Conservation (phyloP, 176 grass and related monocot genomes). For the Oryza meyeriana region DNA sequence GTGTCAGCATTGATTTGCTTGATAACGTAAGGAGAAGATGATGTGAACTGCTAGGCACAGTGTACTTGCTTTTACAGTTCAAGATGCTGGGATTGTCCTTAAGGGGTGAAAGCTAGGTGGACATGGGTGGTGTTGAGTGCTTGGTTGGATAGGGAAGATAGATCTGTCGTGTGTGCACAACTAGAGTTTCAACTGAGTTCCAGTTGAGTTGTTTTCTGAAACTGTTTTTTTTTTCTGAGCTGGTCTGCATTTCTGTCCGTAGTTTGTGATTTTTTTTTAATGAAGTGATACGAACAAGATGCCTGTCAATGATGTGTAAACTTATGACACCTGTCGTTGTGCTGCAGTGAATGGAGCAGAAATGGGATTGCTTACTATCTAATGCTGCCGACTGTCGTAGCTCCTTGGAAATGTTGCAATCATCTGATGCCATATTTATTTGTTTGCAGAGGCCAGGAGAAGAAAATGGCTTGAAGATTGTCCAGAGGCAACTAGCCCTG, state of each 20-base stretch:
- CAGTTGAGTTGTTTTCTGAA: background rate
- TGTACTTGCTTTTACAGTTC: background rate
- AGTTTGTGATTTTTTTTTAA: background rate
- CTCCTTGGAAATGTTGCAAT: conserved; percentile 13
- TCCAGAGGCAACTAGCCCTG: conserved; percentile 65
- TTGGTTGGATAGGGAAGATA: background rate
- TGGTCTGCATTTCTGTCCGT: background rate
- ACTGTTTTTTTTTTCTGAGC: background rate
- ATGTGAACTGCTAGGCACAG: background rate
- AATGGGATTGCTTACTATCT: background rate
- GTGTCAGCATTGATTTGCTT: background rate
- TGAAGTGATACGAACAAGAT: background rate
- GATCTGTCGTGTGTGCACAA: background rate
- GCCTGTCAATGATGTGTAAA: background rate
- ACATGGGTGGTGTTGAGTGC: too few relatives aligned
- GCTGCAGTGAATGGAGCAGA: background rate
- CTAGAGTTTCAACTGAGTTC: background rate
- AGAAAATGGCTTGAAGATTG: conserved; percentile 93
- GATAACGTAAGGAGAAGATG: background rate
- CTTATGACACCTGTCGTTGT: conserved; percentile 24
- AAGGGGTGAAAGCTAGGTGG: background rate
- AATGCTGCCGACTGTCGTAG: background rate
- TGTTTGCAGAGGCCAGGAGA: conserved; percentile 80
- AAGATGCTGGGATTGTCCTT: background rate
- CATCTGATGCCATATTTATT: conserved; percentile 30